phyloP scores from a whole-genome alignment of 306 rosid species.

The Lagenaria siceraria region DNA sequence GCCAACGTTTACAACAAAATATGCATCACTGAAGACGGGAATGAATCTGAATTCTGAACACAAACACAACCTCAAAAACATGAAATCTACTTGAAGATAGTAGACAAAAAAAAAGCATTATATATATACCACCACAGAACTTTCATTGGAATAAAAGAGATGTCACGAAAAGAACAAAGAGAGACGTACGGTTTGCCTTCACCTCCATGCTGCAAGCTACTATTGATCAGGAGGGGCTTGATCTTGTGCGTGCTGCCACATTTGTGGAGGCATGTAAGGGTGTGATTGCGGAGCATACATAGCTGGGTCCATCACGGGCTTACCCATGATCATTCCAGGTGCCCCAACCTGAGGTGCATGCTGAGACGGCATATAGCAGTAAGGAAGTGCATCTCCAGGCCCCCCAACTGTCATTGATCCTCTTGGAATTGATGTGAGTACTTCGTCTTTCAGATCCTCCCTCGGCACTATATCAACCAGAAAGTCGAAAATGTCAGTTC shows the following conservation, averaged over 20 bases:
- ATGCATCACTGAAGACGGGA: neutral
- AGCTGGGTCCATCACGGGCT: constrained; percentile 42
- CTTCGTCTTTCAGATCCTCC: constrained; percentile 57
- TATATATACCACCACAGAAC: constrained; percentile 1
- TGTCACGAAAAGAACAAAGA: neutral
- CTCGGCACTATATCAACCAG: constrained; percentile 52
- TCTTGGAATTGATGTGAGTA: constrained; percentile 41
- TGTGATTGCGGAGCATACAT: constrained; percentile 37
- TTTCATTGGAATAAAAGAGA: neutral
- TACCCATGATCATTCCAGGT: constrained; percentile 49
- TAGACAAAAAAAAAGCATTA: neutral
- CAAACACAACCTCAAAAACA: neutral
- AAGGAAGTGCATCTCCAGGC: constrained; percentile 24
- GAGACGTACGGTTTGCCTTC: constrained; percentile 18
- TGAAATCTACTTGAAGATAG: neutral
- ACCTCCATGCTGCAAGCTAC: neutral
- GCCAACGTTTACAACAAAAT: constrained; percentile 17
- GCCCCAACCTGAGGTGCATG: constrained; percentile 34
- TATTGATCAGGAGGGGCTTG: constrained; percentile 44
- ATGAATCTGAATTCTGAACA: neutral
- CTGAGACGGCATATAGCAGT: constrained; percentile 27
- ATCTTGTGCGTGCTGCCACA: constrained; percentile 46
- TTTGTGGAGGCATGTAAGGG: constrained; percentile 42
- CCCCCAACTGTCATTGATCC: constrained; percentile 32
- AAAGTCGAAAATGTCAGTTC: constrained; percentile 51